These are phyloP conservation scores for Larix kaempferi DNA, from an alignment of 75 land plant genomes.

Conservation along the genomic window DNA sequence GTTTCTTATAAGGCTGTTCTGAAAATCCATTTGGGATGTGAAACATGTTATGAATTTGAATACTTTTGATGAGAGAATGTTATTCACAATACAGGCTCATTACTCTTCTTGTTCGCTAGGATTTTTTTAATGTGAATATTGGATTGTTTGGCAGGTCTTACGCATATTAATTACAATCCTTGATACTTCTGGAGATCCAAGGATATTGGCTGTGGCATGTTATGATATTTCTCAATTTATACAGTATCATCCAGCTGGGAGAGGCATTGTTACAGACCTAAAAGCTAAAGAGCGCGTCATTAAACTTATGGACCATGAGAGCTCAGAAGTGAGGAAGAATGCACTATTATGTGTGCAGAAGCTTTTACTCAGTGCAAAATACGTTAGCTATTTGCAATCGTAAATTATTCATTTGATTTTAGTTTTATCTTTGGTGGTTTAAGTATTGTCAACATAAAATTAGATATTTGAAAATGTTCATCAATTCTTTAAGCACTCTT, in stretches of 20 bases:
- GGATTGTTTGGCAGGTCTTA: slow-evolving; percentile 55
- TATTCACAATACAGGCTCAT: not conserved
- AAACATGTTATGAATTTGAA: not conserved
- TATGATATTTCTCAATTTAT: slow-evolving; percentile 91
- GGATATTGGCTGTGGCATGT: slow-evolving; percentile 85
- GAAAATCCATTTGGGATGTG: not conserved
- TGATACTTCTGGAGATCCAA: slow-evolving; percentile 76
- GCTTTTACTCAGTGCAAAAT: slow-evolving; percentile 91
- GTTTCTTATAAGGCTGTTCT: not conserved
- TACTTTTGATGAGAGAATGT: not conserved
- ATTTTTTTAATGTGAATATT: not conserved
- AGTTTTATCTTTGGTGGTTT: not conserved
- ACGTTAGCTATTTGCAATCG: slow-evolving; percentile 87
- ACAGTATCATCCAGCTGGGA: slow-evolving; percentile 81
- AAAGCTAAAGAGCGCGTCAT: slow-evolving; percentile 92
- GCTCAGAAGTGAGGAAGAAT: slow-evolving; percentile 80
- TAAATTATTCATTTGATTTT: slow-evolving; percentile 10
- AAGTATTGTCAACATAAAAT: not conserved
- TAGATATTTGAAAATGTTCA: not conserved
- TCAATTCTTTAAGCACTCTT: not conserved
- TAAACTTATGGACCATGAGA: slow-evolving; percentile 85
- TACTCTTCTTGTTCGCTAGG: not conserved
- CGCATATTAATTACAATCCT: slow-evolving; percentile 80
- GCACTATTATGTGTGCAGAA: slow-evolving; percentile 90
- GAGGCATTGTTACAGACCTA: slow-evolving; percentile 70